Conservation (phyloP, 192 early-diverging fungal species). For the Coemansia sp. region DNA sequence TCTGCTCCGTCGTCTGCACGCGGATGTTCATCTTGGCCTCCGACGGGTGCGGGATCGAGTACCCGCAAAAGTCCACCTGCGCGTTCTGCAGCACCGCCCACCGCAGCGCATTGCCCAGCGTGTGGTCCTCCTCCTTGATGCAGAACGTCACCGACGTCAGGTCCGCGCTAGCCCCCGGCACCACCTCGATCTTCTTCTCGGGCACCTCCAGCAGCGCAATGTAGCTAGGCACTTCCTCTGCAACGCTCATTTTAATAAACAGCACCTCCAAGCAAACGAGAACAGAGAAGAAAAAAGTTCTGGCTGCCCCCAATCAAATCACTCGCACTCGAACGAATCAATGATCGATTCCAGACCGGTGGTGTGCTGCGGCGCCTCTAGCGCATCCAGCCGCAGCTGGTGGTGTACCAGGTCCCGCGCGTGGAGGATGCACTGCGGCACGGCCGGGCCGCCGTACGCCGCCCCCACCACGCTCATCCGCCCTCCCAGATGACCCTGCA, state of each 20-base stretch:
- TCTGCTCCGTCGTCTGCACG: constrained; percentile 78
- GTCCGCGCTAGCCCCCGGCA: constrained; percentile 60
- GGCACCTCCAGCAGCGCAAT: constrained; percentile 35
- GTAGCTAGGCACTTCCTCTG: constrained; percentile 11
- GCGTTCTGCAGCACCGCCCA: constrained; percentile 94
- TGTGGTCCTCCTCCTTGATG: constrained; percentile 93
- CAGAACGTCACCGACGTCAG: constrained; percentile 77
- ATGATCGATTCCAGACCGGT: constrained; percentile 40
- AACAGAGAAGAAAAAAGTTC: not conserved
- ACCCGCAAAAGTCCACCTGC: constrained; percentile 87
- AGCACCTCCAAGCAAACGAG: not conserved
- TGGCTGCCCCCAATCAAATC: not conserved
- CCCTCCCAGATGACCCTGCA: constrained; percentile 49
- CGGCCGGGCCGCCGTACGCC: constrained; percentile 75
- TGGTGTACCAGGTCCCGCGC: constrained; percentile 56
- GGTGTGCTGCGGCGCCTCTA: constrained; percentile 26
- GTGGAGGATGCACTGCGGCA: constrained; percentile 76
- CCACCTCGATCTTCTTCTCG: constrained; percentile 34
- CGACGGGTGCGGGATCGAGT: constrained; percentile 96
- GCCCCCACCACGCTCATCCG: constrained; percentile 69
- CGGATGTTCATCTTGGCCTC: constrained; percentile 86
- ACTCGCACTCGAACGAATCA: constrained; percentile 7
- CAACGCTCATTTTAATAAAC: constrained; percentile 11
- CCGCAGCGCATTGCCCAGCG: constrained; percentile 88
- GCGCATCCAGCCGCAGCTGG: constrained; percentile 41